Evolutionary conservation across 2,329 filamentous ascomycete species (phyloP).

Genomic region (Neonectria coccinea): DNA sequence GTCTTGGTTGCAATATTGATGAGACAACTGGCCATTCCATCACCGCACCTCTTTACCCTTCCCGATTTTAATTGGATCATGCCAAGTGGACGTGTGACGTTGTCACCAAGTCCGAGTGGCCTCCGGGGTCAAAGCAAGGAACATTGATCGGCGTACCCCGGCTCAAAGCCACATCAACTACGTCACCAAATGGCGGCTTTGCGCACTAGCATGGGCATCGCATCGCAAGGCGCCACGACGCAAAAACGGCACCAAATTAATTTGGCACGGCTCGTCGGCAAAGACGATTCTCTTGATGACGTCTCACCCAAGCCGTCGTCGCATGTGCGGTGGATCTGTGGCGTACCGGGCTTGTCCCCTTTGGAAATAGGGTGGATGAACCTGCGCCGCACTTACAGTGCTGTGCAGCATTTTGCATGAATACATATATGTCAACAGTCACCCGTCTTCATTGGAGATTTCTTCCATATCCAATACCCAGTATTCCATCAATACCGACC

Average conservation of each 20-base stretch:
- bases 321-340: conserved; percentile 30
- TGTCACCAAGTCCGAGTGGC: conserved; percentile 25
- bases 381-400: neutral
- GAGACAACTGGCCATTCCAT: conserved; percentile 27
- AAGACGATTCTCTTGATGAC: conserved; percentile 41
- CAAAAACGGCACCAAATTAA: conserved; percentile 6
- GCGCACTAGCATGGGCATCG: conserved; percentile 34
- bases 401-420: neutral
- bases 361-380: conserved; percentile 16
- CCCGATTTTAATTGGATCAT: conserved; percentile 26
- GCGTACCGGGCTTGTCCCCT: conserved; percentile 28
- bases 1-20: conserved; percentile 22
- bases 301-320: conserved; percentile 38
- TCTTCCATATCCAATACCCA: conserved; percentile 6
- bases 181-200: conserved; percentile 39
- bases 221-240: conserved; percentile 32
- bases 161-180: conserved; percentile 41
- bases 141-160: conserved; percentile 33
- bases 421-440: conserved; percentile 16
- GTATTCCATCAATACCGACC: neutral
- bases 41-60: conserved; percentile 10
- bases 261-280: conserved; percentile 30
- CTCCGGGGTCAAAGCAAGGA: conserved; percentile 40
- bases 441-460: neutral
- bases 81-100: conserved; percentile 40